Percentiles rank a stretch among this genome's conserved stretches.
phyloP scores from a whole-genome alignment of 495 filamentous ascomycete genomes.

The Pseudomonodictys pantanalensis region DNA sequence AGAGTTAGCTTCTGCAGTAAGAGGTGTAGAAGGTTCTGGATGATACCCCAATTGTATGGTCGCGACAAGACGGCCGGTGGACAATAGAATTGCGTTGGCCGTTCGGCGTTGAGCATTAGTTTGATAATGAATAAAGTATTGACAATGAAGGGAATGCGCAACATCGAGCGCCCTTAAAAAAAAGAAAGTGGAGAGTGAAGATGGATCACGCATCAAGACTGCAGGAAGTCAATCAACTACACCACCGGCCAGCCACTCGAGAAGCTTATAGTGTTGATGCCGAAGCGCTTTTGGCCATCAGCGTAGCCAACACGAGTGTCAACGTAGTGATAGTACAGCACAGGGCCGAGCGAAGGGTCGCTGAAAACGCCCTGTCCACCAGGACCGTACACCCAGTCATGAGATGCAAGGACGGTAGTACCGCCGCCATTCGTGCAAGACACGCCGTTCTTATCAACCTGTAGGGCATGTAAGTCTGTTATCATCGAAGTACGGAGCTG shows the following conservation, averaged over 20 bases:
- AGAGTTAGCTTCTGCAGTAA: too few relatives aligned
- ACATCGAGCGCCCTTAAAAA: background rate
- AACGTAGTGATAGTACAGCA: slow-evolving; percentile 72
- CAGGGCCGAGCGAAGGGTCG: slow-evolving; percentile 48
- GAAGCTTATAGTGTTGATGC: slow-evolving; percentile 65
- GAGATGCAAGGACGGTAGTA: slow-evolving; percentile 58
- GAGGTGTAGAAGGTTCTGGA: too few relatives aligned
- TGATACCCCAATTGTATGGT: too few relatives aligned
- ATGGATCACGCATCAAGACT: background rate
- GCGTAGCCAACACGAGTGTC: slow-evolving; percentile 63
- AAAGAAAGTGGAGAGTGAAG: background rate
- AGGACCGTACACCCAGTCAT: slow-evolving; percentile 65
- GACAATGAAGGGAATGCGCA: too few relatives aligned
- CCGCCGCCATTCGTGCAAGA: slow-evolving; percentile 60
- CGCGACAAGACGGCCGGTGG: too few relatives aligned
- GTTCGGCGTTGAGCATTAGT: too few relatives aligned
- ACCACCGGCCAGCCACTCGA: slow-evolving; percentile 66
- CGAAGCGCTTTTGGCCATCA: slow-evolving; percentile 63
- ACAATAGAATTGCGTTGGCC: too few relatives aligned
- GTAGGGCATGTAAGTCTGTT: slow-evolving; percentile 9
- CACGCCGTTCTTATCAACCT: slow-evolving; percentile 57
- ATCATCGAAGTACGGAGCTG: background rate
- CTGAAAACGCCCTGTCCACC: slow-evolving; percentile 63
- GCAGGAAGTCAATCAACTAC: slow-evolving; percentile 23
- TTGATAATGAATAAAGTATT: too few relatives aligned